These are phyloP conservation scores for Annulohypoxylon moriforme DNA, from an alignment of 495 filamentous ascomycete genomes.

Conservation along the genomic window DNA sequence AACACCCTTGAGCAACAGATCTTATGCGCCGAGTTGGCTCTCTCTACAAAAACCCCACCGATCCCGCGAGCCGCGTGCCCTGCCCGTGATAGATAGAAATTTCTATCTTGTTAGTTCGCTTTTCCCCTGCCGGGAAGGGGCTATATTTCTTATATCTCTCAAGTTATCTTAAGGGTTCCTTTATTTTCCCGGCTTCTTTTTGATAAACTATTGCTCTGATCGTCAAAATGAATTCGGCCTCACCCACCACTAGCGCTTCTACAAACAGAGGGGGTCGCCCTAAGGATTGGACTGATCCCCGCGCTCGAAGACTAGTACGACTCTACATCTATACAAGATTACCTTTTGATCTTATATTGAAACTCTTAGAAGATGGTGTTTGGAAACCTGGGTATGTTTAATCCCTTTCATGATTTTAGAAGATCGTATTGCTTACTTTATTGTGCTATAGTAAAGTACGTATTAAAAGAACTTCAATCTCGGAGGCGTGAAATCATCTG, in stretches of 20 bases:
- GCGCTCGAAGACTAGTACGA: slow-evolving; percentile 56
- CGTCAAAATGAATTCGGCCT: slow-evolving; percentile 45
- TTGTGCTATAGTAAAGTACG: slow-evolving; percentile 47
- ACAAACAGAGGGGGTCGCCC: slow-evolving; percentile 56
- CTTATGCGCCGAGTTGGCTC: slow-evolving; percentile 15
- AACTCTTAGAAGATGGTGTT: slow-evolving; percentile 56
- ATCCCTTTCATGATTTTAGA: neutral
- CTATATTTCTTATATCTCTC: slow-evolving; percentile 18
- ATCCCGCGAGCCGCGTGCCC: slow-evolving; percentile 39
- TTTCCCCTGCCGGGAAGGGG: slow-evolving; percentile 18
- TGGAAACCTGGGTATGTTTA: slow-evolving; percentile 55
- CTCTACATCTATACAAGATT: slow-evolving; percentile 60
- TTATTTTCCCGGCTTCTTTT: neutral
- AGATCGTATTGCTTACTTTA: slow-evolving; percentile 30
- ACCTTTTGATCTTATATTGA: slow-evolving; percentile 57
- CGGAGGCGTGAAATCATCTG: too few species aligned
- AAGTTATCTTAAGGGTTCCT: neutral
- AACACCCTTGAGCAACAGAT: neutral
- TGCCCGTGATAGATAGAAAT: slow-evolving; percentile 15
- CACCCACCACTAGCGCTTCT: slow-evolving; percentile 46
- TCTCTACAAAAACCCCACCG: slow-evolving; percentile 37
- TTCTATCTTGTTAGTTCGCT: slow-evolving; percentile 20
- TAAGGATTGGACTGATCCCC: slow-evolving; percentile 57
- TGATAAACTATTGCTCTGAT: neutral
- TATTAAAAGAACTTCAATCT: neutral